Evolutionary conservation across 768 basidiomycete genomes (phyloP).

Genomic region (Coprinopsis marcescibilis): DNA sequence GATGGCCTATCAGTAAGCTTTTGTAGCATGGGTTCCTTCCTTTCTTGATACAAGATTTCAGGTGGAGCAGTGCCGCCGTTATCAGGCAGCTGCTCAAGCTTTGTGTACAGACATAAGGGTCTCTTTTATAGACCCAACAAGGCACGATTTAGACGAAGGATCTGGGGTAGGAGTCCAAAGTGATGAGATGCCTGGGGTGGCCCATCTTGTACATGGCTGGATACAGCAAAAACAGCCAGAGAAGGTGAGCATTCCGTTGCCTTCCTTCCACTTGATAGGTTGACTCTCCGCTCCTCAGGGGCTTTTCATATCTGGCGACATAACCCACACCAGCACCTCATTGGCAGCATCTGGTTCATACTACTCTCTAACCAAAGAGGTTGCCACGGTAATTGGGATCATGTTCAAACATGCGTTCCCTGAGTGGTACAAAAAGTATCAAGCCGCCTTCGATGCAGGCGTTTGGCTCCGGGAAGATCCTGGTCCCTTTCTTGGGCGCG

Average conservation of each 20-base stretch:
- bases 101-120: too few relatives aligned
- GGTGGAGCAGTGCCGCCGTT: not conserved
- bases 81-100: conserved; percentile 5
- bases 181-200: too few relatives aligned
- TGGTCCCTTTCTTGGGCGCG: conserved; percentile 2
- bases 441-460: conserved; percentile 2
- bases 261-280: not conserved
- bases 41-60: not conserved
- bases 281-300: too few relatives aligned
- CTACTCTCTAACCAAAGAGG: conserved; percentile 1
- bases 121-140: too few relatives aligned
- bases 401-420: conserved; percentile 3
- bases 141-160: too few relatives aligned
- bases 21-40: not conserved
- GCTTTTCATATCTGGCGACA: conserved; percentile 9
- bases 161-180: too few relatives aligned
- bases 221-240: not conserved
- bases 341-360: not conserved
- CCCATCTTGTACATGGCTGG: too few relatives aligned
- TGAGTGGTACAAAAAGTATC: not conserved
- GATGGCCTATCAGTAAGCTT: not conserved
- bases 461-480: conserved; percentile 2
- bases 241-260: not conserved
- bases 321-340: not conserved
- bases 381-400: conserved; percentile 1